These are phyloP conservation scores for Sporobolomyces pararoseus DNA, from an alignment of 768 basidiomycete genomes.

Conservation along the genomic window DNA sequence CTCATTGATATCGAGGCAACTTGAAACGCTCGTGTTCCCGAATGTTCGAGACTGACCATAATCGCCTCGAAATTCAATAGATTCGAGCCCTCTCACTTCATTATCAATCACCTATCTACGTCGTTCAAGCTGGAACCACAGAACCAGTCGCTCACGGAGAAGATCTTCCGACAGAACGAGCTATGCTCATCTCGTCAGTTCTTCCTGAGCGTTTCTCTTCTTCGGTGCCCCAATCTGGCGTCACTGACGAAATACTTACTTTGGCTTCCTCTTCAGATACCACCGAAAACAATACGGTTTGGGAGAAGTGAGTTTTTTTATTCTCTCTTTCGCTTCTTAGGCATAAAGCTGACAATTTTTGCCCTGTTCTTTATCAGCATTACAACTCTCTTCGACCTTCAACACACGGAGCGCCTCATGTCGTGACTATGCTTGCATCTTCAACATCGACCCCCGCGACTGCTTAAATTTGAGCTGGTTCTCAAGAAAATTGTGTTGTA, in stretches of 20 bases:
- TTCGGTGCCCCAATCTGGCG: background rate
- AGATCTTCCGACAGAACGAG: constrained; percentile 60
- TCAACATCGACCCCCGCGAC: background rate
- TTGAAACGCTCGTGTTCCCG: no score
- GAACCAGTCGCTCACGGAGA: constrained; percentile 68
- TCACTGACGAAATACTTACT: background rate
- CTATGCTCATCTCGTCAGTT: constrained; percentile 47
- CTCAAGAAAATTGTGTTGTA: no score
- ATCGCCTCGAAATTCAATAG: constrained; percentile 40
- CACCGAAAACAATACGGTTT: constrained; percentile 91
- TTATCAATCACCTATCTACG: constrained; percentile 79
- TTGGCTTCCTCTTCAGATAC: constrained; percentile 71
- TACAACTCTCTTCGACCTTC: constrained; percentile 75
- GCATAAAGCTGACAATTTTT: background rate
- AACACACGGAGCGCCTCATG: constrained; percentile 27
- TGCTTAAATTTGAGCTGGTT: background rate
- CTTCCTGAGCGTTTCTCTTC: background rate
- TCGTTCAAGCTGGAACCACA: constrained; percentile 69
- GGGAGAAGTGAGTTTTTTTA: constrained; percentile 57
- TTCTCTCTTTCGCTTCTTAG: no score
- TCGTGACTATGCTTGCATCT: constrained; percentile 9
- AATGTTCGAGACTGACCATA: background rate
- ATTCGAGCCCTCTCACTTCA: constrained; percentile 80
- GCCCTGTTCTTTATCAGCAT: constrained; percentile 56
- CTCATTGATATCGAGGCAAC: background rate